phyloP scores from a whole-genome alignment of 2,329 filamentous ascomycete genomes.

The Neurospora sp. region DNA sequence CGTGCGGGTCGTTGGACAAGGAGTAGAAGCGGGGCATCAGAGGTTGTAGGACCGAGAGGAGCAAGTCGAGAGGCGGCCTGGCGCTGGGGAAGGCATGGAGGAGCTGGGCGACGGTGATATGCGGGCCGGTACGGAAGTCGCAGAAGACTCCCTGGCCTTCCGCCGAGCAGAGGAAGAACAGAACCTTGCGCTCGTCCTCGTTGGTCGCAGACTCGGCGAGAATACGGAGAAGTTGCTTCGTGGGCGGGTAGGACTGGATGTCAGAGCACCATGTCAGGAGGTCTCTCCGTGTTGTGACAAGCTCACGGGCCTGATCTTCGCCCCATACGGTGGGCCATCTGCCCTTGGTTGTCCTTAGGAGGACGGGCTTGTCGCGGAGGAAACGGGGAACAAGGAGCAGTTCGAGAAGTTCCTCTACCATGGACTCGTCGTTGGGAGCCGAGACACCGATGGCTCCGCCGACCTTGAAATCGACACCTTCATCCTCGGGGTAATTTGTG shows the following conservation, averaged over 20 bases:
- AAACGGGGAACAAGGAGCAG: constrained; percentile 71
- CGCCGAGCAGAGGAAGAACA: constrained; percentile 75
- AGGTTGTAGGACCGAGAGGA: constrained; percentile 72
- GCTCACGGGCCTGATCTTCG: constrained; percentile 71
- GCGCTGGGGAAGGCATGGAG: constrained; percentile 87
- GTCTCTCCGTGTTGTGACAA: constrained; percentile 84
- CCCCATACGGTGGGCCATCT: constrained; percentile 99
- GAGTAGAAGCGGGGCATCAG: constrained; percentile 99
- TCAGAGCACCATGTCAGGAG: constrained; percentile 95
- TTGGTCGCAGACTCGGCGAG: constrained; percentile 77
- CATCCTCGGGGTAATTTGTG: constrained; percentile 79
- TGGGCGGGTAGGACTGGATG: constrained; percentile 84
- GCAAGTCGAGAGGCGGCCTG: constrained; percentile 72
- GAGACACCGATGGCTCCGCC: constrained; percentile 91
- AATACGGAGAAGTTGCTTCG: constrained; percentile 75
- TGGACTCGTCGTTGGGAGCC: constrained; percentile 68
- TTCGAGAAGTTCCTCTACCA: constrained; percentile 80
- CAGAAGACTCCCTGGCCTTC: constrained; percentile 92
- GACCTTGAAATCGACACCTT: constrained; percentile 84
- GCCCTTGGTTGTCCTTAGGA: constrained; percentile 68
- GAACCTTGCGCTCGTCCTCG: constrained; percentile 77
- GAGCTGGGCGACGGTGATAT: constrained; percentile 77
- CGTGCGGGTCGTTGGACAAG: constrained; percentile 87
- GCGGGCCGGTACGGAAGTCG: constrained; percentile 81
- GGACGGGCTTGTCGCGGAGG: constrained; percentile 73